Percentiles rank a stretch among this genome's conserved stretches.
These are phyloP conservation scores for Thalassiosira allenii DNA, from an alignment of 352 stramenopile genomes.

Conservation along the genomic window DNA sequence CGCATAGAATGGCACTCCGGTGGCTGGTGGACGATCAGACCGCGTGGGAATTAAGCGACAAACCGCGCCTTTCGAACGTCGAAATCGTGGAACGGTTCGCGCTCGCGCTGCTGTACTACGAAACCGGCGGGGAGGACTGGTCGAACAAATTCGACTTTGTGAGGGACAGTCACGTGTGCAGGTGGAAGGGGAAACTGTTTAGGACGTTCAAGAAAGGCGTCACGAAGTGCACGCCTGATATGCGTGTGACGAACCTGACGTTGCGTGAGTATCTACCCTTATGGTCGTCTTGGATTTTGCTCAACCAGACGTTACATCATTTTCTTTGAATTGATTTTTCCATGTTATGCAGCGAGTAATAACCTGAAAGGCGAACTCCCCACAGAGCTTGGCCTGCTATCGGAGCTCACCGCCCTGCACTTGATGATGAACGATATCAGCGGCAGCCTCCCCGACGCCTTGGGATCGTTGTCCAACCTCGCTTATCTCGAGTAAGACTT, in stretches of 20 bases:
- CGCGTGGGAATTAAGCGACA: neutral
- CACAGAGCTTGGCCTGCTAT: constrained; percentile 34
- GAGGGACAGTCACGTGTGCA: constrained; percentile 57
- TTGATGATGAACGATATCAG: constrained; percentile 50
- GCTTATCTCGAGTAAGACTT: neutral
- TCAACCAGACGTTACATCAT: neutral
- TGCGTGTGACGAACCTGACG: constrained; percentile 5
- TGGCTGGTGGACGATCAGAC: constrained; percentile 48
- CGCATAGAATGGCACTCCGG: constrained; percentile 41
- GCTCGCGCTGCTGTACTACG: constrained; percentile 63
- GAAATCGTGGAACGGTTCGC: constrained; percentile 61
- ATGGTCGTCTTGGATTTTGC: neutral
- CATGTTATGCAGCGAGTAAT: constrained; percentile 23
- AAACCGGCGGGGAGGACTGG: constrained; percentile 65
- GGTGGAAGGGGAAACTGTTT: constrained; percentile 33
- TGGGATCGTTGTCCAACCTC: constrained; percentile 40
- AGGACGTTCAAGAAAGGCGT: neutral
- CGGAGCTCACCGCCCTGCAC: constrained; percentile 19
- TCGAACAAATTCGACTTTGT: constrained; percentile 50
- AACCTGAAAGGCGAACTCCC: constrained; percentile 29
- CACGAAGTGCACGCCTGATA: neutral
- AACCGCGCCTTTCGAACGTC: constrained; percentile 10
- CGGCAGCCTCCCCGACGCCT: constrained; percentile 43
- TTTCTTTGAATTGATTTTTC: neutral
- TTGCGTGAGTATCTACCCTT: constrained; percentile 15